Conservation (phyloP, 2,329 filamentous ascomycete genomes). For the Clathrospora elynae region DNA sequence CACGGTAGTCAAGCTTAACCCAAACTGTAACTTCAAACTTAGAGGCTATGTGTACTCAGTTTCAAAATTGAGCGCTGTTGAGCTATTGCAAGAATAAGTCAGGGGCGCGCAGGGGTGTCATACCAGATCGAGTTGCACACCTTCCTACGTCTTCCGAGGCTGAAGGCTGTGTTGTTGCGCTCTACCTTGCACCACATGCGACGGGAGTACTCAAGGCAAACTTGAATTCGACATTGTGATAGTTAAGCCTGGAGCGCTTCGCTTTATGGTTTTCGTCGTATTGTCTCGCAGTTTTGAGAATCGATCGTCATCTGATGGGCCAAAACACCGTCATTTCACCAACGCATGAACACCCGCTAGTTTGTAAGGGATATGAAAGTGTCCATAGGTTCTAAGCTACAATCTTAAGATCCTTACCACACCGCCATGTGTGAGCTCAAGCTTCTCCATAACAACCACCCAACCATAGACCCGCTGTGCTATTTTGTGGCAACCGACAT, state of each 20-base stretch:
- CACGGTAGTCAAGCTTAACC: too few relatives aligned
- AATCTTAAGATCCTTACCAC: conserved; percentile 46
- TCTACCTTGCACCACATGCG: too few relatives aligned
- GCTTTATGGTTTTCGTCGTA: background rate
- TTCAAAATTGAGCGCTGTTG: too few relatives aligned
- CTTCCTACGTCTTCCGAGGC: background rate
- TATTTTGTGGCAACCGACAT: conserved; percentile 49
- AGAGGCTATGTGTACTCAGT: too few relatives aligned
- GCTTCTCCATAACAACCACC: conserved; percentile 46
- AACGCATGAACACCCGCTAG: background rate
- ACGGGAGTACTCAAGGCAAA: too few relatives aligned
- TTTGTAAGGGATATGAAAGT: conserved; percentile 39
- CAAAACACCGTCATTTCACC: conserved; percentile 7
- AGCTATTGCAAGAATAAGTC: too few relatives aligned
- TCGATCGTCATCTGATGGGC: background rate
- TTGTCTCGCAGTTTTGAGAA: background rate
- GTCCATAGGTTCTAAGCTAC: conserved; percentile 49
- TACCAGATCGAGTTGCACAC: background rate
- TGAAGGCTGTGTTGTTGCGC: background rate
- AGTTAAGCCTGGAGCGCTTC: background rate
- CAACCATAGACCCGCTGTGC: conserved; percentile 45
- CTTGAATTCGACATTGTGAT: too few relatives aligned
- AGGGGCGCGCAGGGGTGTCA: conserved; percentile 11
- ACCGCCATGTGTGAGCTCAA: conserved; percentile 41
- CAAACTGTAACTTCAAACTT: too few relatives aligned